Evolutionary conservation across 352 stramenopile species (phyloP), one percentile per base, ranked within the genome.

Genomic region (Thraustotheca clavata): DNA sequence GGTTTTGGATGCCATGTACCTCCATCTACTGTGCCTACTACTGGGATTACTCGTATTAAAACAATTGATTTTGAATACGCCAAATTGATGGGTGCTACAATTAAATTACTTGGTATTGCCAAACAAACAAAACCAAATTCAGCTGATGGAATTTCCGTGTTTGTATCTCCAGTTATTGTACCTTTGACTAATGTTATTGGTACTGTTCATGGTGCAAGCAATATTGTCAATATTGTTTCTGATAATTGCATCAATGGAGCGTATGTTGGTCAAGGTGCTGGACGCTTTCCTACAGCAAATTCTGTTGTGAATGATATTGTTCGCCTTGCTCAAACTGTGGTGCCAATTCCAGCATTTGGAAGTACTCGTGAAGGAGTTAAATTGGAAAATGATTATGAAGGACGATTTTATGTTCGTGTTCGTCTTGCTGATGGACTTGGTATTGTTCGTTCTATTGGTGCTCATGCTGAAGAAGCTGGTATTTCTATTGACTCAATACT

Each of bases 401-500:
- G 89, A 8, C 77, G 88, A 32, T 98, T 98, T 73, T 98, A 98
- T 73, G 90, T 98, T 60, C 89, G 95, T 57, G 95, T 98, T 60
- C 93, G 85, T 39, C 97, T 98, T 71, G 75, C 77, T 27, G 94
- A 98, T 72, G 77, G 80, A 46, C 75, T 98, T 41, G 96, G 96
- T 36, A 97, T 99, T 70, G 98, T 98, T 60, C 80, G 91, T 63
- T 78, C 91, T 62, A 94, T 98, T 34, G 96, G 96, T 34, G 87
- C 98, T 68, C 72, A 97, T 63, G 96, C 93, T 38, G 96, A 98
- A 74, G 80, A 97, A 62, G 82, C 94, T 70, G 87, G 88, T 50
- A 94, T 99, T 38, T 98, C 89, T 32, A 98, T 99, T 74, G 95
- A 98, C 81, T 97, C 94, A 55, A 97, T 99, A 70, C 75, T 98